Percentiles rank a stretch among this genome's conserved stretches.
These are phyloP conservation scores for Piromyces finnis DNA, from an alignment of 192 early-diverging fungal species.

Conservation along the genomic window DNA sequence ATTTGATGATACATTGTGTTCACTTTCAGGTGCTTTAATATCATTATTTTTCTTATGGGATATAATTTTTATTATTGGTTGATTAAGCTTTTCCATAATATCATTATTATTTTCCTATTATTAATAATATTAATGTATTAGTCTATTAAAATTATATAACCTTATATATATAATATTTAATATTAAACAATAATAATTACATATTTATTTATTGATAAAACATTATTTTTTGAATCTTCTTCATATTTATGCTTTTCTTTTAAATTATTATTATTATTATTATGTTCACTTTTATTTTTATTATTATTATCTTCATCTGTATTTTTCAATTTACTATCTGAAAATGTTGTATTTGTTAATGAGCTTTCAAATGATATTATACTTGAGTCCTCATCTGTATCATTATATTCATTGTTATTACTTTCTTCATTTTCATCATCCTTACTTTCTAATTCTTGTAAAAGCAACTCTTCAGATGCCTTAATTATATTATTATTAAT, in stretches of 20 bases:
- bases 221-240: too few species aligned
- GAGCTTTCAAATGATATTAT: not conserved
- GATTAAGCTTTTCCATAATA: not conserved
- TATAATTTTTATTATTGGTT: not conserved
- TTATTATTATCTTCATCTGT: not conserved
- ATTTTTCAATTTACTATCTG: not conserved
- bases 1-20: too few species aligned
- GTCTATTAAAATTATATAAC: too few species aligned
- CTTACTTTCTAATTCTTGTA: not conserved
- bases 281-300: too few species aligned
- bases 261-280: not conserved
- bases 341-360: not conserved
- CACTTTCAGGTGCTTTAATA: not conserved
- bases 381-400: not conserved
- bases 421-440: not conserved
- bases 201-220: too few species aligned
- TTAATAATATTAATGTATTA: too few species aligned
- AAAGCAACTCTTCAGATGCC: not conserved
- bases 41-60: not conserved
- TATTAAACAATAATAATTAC: too few species aligned
- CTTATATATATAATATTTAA: too few species aligned
- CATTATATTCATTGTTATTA: not conserved
- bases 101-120: not conserved
- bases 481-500: too few species aligned
- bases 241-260: not conserved